Evolutionary conservation across 1,139 yeast genomes (phyloP), one percentile per base, ranked within the genome.

Genomic region (Scheffersomyces parashehatae): DNA sequence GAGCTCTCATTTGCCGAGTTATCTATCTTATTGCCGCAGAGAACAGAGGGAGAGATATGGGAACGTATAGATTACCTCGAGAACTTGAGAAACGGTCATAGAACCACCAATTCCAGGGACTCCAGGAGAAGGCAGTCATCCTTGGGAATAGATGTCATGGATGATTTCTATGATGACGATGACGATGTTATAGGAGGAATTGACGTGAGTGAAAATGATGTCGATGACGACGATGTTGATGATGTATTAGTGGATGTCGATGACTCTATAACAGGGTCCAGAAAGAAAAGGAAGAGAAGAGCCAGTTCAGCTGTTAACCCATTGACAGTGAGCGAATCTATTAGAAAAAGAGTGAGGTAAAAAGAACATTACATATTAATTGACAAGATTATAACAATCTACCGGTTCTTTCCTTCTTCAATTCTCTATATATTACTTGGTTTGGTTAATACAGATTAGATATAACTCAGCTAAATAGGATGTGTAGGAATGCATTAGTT

Each of bases 1-100:
- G 87, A 85, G 47, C 67, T 89, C 30, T 77, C 87, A 29, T 77
- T 86, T 54, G 88, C 87, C 11, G 96, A 89, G 61, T 69, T 89
- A 37, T 79, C 87, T 9, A 82, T 88, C 34, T 65, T 88, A 40
- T 69, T 89, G 38, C 91, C 93, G 5, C 81, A 79, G 48, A 75
- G 89, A 49, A 76, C 93, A 0, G 93, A 85, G 57, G 75, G 75
- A n/a, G 95, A 87, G 52, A 88, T 88, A 32, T 74, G 81, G 73
- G 65, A 78, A 30, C 73, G 95, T 47, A 77, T 85, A 15, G 79
- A 74, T 44, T 71, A 78, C 44, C 65, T 86, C 41, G 86, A 81
- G 47, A 67, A 67, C 43, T 57, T 68, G 35, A 56, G 75, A 39
- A 73, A 72, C 49, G 79, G 79, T 3, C 73, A 65, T 44, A 55